These are phyloP conservation scores for Metarhizium anisopliae DNA, from an alignment of 2,329 filamentous ascomycete genomes.

Conservation along the genomic window DNA sequence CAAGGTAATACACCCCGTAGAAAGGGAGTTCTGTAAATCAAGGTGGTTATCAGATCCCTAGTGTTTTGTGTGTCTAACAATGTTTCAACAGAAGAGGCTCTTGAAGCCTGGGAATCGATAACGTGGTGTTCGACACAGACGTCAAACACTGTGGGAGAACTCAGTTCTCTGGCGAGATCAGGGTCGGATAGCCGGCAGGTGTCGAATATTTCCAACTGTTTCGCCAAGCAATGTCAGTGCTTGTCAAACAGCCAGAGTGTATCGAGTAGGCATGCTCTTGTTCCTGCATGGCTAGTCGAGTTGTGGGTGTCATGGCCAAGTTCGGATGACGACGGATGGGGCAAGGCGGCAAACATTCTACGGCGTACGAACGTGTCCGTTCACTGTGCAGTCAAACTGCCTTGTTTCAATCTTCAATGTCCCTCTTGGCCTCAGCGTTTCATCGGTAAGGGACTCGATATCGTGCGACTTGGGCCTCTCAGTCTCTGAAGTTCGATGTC, in stretches of 20 bases:
- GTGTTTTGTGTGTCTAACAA: neutral
- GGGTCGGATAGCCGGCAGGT: too few relatives aligned
- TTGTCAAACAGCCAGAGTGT: neutral
- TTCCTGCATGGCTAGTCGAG: neutral
- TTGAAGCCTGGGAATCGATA: too few relatives aligned
- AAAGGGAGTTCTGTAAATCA: neutral
- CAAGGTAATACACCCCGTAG: neutral
- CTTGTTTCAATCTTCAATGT: neutral
- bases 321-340: neutral
- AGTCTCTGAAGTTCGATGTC: neutral
- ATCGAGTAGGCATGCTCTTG: neutral
- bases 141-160: too few relatives aligned
- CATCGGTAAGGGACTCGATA: neutral
- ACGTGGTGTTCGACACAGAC: too few relatives aligned
- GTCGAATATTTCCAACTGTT: neutral
- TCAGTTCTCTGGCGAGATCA: too few relatives aligned
- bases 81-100: too few relatives aligned
- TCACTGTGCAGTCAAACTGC: neutral
- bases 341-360: neutral
- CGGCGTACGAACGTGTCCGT: neutral
- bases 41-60: neutral
- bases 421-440: neutral
- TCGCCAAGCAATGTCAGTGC: constrained; percentile 1
- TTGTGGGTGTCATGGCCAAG: neutral
- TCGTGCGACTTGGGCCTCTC: neutral